These are phyloP conservation scores for Ophiostoma populinum DNA, from an alignment of 2,329 filamentous ascomycete genomes.

Conservation along the genomic window DNA sequence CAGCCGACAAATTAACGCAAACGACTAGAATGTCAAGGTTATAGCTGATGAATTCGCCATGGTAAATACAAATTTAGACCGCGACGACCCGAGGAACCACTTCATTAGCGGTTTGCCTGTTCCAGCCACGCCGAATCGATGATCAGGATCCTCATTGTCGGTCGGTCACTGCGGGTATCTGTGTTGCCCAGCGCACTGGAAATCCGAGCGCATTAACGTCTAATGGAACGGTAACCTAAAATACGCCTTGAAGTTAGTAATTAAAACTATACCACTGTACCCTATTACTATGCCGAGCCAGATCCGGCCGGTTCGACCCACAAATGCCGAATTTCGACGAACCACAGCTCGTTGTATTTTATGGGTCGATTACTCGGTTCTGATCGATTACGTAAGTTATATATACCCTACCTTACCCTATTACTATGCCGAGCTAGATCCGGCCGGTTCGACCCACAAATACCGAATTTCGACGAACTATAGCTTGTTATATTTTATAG, in stretches of 20 bases:
- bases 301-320: no score
- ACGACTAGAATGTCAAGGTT: constrained; percentile 35
- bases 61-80: no score
- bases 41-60: constrained; percentile 29
- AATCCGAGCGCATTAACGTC: constrained; percentile 27
- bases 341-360: no score
- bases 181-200: constrained; percentile 46
- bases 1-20: constrained; percentile 29
- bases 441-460: no score
- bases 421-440: no score
- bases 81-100: constrained; percentile 26
- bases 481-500: no score
- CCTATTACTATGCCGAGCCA: no score
- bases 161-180: constrained; percentile 37
- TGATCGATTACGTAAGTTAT: no score
- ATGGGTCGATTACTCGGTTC: no score
- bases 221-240: constrained; percentile 28
- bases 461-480: no score
- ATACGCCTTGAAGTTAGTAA: constrained; percentile 16
- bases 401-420: no score
- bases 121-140: constrained; percentile 46
- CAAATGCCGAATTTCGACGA: no score
- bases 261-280: not conserved
- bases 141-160: constrained; percentile 32
- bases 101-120: constrained; percentile 29